phyloP scores from a whole-genome alignment of 495 filamentous ascomycete species.

The Podospora sp. region DNA sequence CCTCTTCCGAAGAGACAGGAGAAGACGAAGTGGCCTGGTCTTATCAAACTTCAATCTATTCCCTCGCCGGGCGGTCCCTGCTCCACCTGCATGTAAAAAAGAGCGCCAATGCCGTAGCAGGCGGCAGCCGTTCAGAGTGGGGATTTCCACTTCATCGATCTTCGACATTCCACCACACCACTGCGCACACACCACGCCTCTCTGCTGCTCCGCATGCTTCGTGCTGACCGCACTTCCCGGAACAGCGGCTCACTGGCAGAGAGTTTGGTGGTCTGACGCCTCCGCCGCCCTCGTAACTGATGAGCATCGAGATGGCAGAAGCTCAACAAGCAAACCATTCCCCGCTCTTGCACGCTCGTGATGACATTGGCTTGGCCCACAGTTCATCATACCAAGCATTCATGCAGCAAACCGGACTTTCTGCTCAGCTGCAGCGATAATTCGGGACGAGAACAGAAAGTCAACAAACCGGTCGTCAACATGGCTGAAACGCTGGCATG shows the following conservation, averaged over 20 bases:
- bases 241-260: not conserved
- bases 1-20: not conserved
- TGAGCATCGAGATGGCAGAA: not conserved
- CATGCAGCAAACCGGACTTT: too few species aligned
- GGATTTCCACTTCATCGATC: too few species aligned
- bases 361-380: too few species aligned
- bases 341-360: not conserved
- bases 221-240: not conserved
- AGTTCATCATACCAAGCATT: too few species aligned
- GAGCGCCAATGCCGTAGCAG: not conserved
- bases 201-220: too few species aligned
- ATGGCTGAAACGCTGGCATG: not conserved
- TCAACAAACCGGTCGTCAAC: not conserved
- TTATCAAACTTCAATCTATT: not conserved
- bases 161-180: too few species aligned
- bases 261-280: not conserved
- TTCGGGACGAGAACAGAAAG: too few species aligned
- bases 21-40: not conserved
- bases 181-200: not conserved
- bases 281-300: not conserved
- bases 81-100: not conserved
- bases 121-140: too few species aligned
- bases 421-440: too few species aligned
- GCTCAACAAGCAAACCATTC: not conserved
- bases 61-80: not conserved